These are phyloP conservation scores for Colletotrichum truncatum DNA, from an alignment of 2,329 filamentous ascomycete species.

Conservation along the genomic window DNA sequence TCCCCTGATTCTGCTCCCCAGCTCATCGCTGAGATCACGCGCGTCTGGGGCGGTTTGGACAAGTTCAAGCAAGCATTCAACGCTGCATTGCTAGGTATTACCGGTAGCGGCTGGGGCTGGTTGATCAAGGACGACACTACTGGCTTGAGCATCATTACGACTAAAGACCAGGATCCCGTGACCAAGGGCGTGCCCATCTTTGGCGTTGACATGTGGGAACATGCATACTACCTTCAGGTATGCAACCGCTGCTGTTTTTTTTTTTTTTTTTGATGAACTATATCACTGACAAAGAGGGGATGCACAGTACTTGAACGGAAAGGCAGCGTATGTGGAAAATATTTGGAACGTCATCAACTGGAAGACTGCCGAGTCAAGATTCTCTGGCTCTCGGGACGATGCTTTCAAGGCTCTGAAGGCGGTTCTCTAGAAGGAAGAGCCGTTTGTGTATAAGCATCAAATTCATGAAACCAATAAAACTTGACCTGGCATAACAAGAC, in stretches of 20 bases:
- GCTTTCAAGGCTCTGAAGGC: conserved; percentile 55
- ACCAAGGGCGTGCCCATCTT: conserved; percentile 73
- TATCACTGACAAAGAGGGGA: conserved; percentile 17
- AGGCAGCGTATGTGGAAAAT: conserved; percentile 78
- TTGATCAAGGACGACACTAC: conserved; percentile 71
- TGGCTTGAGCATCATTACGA: conserved; percentile 76
- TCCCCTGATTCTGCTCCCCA: conserved; percentile 63
- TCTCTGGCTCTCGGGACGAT: conserved; percentile 56
- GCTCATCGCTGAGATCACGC: conserved; percentile 68
- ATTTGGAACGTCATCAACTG: conserved; percentile 85
- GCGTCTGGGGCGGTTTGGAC: conserved; percentile 75
- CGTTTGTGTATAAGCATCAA: background rate
- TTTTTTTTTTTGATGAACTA: background rate
- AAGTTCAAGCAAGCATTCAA: conserved; percentile 74
- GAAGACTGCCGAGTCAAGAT: conserved; percentile 74
- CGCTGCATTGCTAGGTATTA: conserved; percentile 72
- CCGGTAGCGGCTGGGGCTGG: conserved; percentile 92
- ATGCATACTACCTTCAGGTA: conserved; percentile 88
- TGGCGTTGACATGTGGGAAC: conserved; percentile 92
- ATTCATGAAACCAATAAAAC: background rate
- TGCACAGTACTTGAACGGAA: conserved; percentile 78
- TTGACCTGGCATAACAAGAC: background rate
- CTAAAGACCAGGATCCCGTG: conserved; percentile 87
- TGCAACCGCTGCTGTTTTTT: conserved; percentile 27
- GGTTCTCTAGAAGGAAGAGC: conserved; percentile 43